A percentile compares a stretch with the other conserved stretches of the same genome.
phyloP scores from a whole-genome alignment of 371 early-diverging fungal genomes.

The Mortierella sp. region DNA sequence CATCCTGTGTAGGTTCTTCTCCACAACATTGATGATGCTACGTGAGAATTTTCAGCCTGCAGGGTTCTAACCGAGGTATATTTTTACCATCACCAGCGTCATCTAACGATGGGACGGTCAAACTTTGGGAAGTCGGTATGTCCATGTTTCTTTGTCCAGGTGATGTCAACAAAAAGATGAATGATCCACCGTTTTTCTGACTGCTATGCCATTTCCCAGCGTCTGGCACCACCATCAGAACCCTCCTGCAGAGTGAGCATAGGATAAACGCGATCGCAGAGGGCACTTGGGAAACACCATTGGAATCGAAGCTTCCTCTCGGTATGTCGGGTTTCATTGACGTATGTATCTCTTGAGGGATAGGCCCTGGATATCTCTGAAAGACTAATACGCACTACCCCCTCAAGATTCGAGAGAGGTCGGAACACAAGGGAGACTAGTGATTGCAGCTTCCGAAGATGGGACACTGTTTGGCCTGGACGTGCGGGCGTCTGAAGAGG shows the following conservation, averaged over 20 bases:
- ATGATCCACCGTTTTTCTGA: not conserved
- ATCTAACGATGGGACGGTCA: constrained; percentile 65
- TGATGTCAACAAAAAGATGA: not conserved
- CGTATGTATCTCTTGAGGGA: too few species aligned
- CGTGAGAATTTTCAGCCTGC: too few species aligned
- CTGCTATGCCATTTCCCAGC: constrained; percentile 42
- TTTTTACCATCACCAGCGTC: constrained; percentile 44
- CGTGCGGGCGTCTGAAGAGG: constrained; percentile 65
- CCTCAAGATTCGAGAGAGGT: constrained; percentile 61
- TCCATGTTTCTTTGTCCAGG: not conserved
- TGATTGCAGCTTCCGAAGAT: constrained; percentile 59
- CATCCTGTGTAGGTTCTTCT: constrained; percentile 59
- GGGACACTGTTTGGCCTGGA: constrained; percentile 62
- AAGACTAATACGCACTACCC: not conserved
- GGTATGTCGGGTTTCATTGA: constrained; percentile 1
- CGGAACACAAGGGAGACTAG: constrained; percentile 61
- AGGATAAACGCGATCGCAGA: constrained; percentile 53
- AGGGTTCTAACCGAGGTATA: too few species aligned
- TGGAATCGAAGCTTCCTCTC: constrained; percentile 42
- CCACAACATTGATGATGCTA: too few species aligned
- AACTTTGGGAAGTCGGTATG: constrained; percentile 68
- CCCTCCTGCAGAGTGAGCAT: constrained; percentile 41
- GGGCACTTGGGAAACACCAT: constrained; percentile 27
- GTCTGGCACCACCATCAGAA: constrained; percentile 56
- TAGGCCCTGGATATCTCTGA: too few species aligned